Conservation (phyloP, 2,329 filamentous ascomycete genomes). For the Colletotrichum lupini region DNA sequence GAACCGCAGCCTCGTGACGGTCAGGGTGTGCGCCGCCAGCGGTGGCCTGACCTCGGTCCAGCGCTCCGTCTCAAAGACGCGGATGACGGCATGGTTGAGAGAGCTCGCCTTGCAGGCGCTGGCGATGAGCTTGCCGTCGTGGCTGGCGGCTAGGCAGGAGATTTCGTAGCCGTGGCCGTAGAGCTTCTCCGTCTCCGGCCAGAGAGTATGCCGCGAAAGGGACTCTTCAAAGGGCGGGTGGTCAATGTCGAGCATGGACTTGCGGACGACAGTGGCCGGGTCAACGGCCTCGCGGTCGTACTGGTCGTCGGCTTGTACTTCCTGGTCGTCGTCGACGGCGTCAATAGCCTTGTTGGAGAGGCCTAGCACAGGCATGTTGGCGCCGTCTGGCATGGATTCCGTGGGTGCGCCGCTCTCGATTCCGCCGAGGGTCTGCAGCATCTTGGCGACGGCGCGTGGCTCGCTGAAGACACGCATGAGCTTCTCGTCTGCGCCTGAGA, state of each 20-base stretch:
- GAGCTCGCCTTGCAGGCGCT: conserved; percentile 95
- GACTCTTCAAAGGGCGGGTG: conserved; percentile 91
- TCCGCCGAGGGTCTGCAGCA: conserved; percentile 76
- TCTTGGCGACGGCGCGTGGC: conserved; percentile 82
- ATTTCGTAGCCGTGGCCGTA: conserved; percentile 99
- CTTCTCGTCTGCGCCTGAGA: conserved; percentile 97
- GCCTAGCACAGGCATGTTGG: conserved; percentile 93
- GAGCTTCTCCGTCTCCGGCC: conserved; percentile 95
- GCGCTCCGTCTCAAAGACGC: conserved; percentile 84
- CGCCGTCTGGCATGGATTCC: conserved; percentile 79
- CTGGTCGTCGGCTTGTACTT: conserved; percentile 55
- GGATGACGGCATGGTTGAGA: conserved; percentile 92
- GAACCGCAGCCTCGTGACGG: conserved; percentile 85
- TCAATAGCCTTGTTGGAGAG: conserved; percentile 95
- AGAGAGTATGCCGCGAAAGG: conserved; percentile 88
- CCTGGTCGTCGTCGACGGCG: conserved; percentile 60
- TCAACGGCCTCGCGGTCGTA: conserved; percentile 66
- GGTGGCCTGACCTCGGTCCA: conserved; percentile 92
- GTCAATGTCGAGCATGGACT: conserved; percentile 71
- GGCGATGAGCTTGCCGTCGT: conserved; percentile 81
- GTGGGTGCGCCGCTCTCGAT: conserved; percentile 55
- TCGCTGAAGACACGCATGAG: conserved; percentile 95
- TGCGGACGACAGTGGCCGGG: conserved; percentile 65
- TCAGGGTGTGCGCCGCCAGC: conserved; percentile 86
- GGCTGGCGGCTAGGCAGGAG: conserved; percentile 82